Evolutionary conservation across 805 yeast genomes (phyloP), one percentile per base, ranked within the genome.

Genomic region (Candida ficus): DNA sequence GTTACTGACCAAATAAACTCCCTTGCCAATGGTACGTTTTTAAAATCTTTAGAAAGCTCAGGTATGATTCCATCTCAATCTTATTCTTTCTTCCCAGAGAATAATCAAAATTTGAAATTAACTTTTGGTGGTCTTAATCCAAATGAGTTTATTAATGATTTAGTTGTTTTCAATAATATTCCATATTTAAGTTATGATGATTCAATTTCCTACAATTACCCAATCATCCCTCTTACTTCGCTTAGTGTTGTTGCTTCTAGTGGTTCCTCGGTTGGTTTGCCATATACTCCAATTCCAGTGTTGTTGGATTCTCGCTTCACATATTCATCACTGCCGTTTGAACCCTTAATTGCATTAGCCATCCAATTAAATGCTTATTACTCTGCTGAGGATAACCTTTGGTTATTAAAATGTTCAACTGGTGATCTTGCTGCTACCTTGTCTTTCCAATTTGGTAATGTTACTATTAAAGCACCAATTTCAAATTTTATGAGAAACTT

Each of bases 351-450:
- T 37, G 75, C 74, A 48, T 59, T 84, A 23, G 87, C 90, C 0
- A 67, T 83, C 20, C 90, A 84, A 58, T 62, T 80, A 29, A 79
- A 80, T 52, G 91, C 91, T 0, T 73, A 68, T 46, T 84, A 75
- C 54, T 68, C 73, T 4, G 56, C 61, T 4, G 44, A 40, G n/a
- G 63, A 65, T 6, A 52, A 67, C 7, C 64, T 70, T 14, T 84
- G 91, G 91, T 50, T 81, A 13, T 80, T 80, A 12, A 72, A 73
- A 43, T 84, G 93, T 62, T 61, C 71, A 11, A 61, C 81, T 13
- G 70, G 67, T 1, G 50, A 60, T 5, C 49, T 70, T 8, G 58
- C 70, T 19, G 88, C 86, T 2, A 61, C 70, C 0, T 40, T 84
- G 8, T 67, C 71, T 35, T 72, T 82, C 53, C 49, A 62, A 17